phyloP scores from a whole-genome alignment of 78 protist genomes.

The Dictyostelium citrinum region DNA sequence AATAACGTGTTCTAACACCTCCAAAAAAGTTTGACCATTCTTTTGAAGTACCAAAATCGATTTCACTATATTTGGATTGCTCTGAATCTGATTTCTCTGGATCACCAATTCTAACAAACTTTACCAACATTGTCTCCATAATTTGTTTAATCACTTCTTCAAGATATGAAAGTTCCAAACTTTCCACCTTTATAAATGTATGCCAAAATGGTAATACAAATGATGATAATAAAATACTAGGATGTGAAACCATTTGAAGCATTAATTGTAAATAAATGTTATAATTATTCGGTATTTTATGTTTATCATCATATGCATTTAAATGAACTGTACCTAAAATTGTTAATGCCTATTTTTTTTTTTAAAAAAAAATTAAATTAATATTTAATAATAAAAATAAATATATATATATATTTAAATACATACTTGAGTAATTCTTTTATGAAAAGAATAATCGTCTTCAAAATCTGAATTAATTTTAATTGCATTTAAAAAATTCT shows the following conservation, averaged over 20 bases:
- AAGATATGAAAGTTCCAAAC: background rate
- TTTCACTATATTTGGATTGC: slow-evolving; percentile 18
- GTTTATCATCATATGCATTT: slow-evolving; percentile 3
- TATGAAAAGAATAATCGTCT: slow-evolving; percentile 61
- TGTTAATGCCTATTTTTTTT: background rate
- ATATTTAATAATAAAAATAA: background rate
- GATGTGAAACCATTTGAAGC: slow-evolving; percentile 51
- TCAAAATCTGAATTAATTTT: background rate
- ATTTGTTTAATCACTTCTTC: background rate
- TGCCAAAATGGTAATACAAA: slow-evolving; percentile 39
- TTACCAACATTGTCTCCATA: background rate
- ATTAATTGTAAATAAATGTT: slow-evolving; percentile 26
- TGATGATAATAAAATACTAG: slow-evolving; percentile 21
- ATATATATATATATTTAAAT: too few species aligned
- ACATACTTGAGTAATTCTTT: slow-evolving; percentile 45
- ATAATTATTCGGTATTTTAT: slow-evolving; percentile 36
- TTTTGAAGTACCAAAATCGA: slow-evolving; percentile 43
- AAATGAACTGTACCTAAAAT: slow-evolving; percentile 46
- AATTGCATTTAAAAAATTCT: background rate
- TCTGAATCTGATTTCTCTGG: slow-evolving; percentile 6
- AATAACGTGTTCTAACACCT: slow-evolving; percentile 3
- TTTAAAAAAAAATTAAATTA: background rate
- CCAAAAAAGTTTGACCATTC: slow-evolving; percentile 56
- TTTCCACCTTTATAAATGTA: slow-evolving; percentile 15
- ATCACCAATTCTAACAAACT: slow-evolving; percentile 49